Evolutionary conservation across 2,329 filamentous ascomycete genomes (phyloP), one percentile per base, ranked within the genome.

Genomic region (Lecanicillium sp.): DNA sequence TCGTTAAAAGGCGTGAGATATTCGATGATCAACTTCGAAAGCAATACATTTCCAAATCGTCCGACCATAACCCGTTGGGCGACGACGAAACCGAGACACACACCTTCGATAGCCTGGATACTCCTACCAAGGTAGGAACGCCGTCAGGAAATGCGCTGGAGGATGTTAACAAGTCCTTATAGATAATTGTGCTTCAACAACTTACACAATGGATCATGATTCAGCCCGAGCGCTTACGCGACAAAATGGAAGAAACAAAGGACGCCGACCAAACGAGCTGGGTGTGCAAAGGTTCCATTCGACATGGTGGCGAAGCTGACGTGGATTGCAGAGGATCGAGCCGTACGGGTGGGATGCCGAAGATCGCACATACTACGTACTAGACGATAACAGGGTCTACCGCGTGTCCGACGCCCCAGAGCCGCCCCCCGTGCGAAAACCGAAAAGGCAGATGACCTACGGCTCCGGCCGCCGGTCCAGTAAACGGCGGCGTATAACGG

Each of bases 321-420:
- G 67, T 54, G 21, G 17, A 12, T 5, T 20, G 17, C 45, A 85
- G 82, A 74, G 83, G 51, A 89, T 93, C 55, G 87, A 91, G 59
- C 85, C 87, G 0, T 83, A 86, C 53, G 93, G 93, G 9, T 97
- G 89, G 82, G 93, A 98, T 64, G 77, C 81, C 19, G 76, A 95
- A 39, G 90, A 95, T 54, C 84, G 89, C 30, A 83, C 83, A 29
- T 95, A 97, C 62, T 95, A 86, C 60, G 84, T 97, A 3, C 77
- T 98, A 3, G 91, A 97, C 58, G 93, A 98, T 63, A 94, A 96
- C 58, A 81, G 93, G 53, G 73, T 98, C 35, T 98, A 98, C 64
- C 86, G 90, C 48, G 76, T 86, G 52, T 89, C 87, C n/a, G 87
- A 95, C 51, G 77, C 85, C 21, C 79, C 81, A 1, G 73, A 79